Evolutionary conservation across 768 basidiomycete species (phyloP).

Genomic region (Suillus plorans): DNA sequence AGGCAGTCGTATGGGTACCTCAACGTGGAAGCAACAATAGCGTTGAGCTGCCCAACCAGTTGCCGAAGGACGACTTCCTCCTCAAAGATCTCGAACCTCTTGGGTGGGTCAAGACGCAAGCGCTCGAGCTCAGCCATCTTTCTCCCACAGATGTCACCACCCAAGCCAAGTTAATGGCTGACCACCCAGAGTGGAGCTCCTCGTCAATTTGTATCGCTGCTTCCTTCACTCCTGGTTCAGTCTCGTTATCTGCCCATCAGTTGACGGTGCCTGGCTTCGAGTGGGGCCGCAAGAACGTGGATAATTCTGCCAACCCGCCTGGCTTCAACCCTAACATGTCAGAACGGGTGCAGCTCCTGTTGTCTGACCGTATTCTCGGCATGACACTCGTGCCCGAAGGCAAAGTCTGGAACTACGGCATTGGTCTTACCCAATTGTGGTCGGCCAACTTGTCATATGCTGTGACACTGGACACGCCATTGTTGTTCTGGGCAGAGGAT

Average conservation of each 20-base stretch:
- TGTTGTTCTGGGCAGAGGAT: slow-evolving; percentile 94
- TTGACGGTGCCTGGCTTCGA: slow-evolving; percentile 92
- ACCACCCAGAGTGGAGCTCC: slow-evolving; percentile 93
- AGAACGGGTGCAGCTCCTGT: slow-evolving; percentile 86
- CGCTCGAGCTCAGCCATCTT: slow-evolving; percentile 87
- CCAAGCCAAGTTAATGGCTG: slow-evolving; percentile 96
- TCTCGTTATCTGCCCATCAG: slow-evolving; percentile 91
- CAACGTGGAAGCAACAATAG: slow-evolving; percentile 95
- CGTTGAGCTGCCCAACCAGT: slow-evolving; percentile 84
- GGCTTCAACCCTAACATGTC: slow-evolving; percentile 99
- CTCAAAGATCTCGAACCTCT: slow-evolving; percentile 93
- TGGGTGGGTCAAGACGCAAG: slow-evolving; percentile 97
- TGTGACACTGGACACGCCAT: slow-evolving; percentile 88
- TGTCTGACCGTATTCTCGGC: slow-evolving; percentile 94
- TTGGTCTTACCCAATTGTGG: slow-evolving; percentile 92
- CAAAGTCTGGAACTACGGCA: slow-evolving; percentile 95
- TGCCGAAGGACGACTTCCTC: slow-evolving; percentile 94
- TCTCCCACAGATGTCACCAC: slow-evolving; percentile 92
- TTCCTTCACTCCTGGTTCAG: slow-evolving; percentile 97
- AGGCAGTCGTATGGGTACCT: slow-evolving; percentile 96
- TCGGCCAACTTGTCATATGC: slow-evolving; percentile 76
- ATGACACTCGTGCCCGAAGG: slow-evolving; percentile 96
- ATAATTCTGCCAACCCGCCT: slow-evolving; percentile 79
- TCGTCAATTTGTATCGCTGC: slow-evolving; percentile 91
- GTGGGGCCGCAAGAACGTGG: slow-evolving; percentile 94